These are phyloP conservation scores for Saxophila tyrrhenica DNA, from an alignment of 495 filamentous ascomycete genomes.

Conservation along the genomic window DNA sequence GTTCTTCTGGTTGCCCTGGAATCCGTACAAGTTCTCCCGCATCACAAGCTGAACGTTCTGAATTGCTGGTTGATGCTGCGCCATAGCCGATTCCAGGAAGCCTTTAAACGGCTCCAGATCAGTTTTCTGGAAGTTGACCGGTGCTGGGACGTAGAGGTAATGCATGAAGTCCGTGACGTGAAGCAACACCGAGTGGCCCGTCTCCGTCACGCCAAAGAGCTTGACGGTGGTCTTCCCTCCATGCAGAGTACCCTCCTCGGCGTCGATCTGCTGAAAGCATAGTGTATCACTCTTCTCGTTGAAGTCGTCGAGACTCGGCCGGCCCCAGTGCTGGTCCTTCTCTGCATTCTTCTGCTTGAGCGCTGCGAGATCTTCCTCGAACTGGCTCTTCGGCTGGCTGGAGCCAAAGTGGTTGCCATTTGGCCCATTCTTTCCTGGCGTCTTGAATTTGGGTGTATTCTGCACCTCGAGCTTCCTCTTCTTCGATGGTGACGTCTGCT, in stretches of 20 bases:
- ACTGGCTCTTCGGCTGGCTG: conserved; percentile 79
- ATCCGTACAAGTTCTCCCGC: conserved; percentile 83
- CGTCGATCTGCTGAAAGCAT: conserved; percentile 90
- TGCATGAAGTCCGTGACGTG: conserved; percentile 94
- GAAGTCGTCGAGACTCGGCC: conserved; percentile 64
- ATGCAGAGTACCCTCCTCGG: conserved; percentile 70
- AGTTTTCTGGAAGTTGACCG: conserved; percentile 60
- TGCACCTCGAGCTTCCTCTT: conserved; percentile 63
- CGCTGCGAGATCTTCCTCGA: conserved; percentile 78
- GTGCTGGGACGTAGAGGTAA: conserved; percentile 89
- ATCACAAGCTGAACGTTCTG: conserved; percentile 66
- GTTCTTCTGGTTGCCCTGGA: conserved; percentile 81
- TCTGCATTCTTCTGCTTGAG: conserved; percentile 78
- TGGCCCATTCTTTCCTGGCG: conserved; percentile 42
- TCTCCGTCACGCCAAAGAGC: conserved; percentile 96
- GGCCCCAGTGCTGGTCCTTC: conserved; percentile 87
- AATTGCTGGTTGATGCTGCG: conserved; percentile 50
- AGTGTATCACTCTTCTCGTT: conserved; percentile 59
- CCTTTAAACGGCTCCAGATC: conserved; percentile 65
- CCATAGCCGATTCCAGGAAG: conserved; percentile 66
- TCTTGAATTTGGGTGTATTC: conserved; percentile 44
- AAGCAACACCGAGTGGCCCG: conserved; percentile 85
- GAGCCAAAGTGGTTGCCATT: conserved; percentile 53
- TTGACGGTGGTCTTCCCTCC: conserved; percentile 66
- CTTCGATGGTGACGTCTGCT: conserved; percentile 49